phyloP scores from a whole-genome alignment of 192 early-diverging fungal species.

The Pilobolus umbonatus region DNA sequence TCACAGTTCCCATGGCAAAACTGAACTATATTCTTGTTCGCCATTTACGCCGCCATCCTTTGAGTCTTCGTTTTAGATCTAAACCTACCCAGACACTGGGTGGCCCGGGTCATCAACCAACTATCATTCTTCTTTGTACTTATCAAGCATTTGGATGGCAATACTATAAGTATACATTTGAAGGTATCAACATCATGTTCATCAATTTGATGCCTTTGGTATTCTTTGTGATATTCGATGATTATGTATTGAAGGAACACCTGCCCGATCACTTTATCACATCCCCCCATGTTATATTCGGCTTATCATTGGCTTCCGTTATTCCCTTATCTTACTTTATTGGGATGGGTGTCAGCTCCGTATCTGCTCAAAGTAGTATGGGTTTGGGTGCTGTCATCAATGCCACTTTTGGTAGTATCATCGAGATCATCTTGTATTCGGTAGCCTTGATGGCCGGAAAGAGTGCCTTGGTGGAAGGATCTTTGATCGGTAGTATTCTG shows the following conservation, averaged over 20 bases:
- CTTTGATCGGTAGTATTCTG: constrained; percentile 87
- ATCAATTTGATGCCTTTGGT: constrained; percentile 86
- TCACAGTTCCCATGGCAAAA: constrained; percentile 93
- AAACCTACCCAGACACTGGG: constrained; percentile 32
- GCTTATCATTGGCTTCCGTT: constrained; percentile 68
- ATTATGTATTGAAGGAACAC: constrained; percentile 62
- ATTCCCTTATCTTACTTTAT: constrained; percentile 96
- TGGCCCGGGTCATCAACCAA: constrained; percentile 21
- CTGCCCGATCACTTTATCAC: constrained; percentile 52
- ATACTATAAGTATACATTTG: constrained; percentile 96
- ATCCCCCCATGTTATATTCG: constrained; percentile 62
- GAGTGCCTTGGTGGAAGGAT: constrained; percentile 81
- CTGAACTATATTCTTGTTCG: constrained; percentile 76
- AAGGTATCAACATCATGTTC: constrained; percentile 96
- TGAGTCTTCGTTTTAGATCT: constrained; percentile 67
- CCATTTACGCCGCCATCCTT: constrained; percentile 76
- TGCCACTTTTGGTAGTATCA: constrained; percentile 95
- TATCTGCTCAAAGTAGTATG: constrained; percentile 89
- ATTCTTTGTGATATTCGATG: constrained; percentile 78
- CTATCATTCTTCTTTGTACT: constrained; percentile 80
- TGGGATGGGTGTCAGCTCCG: constrained; percentile 92
- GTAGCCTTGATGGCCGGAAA: constrained; percentile 89
- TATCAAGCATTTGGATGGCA: constrained; percentile 83
- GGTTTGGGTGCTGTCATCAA: constrained; percentile 96
- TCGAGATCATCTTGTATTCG: constrained; percentile 92